Conservation (phyloP, 176 grass and related monocot species). For the Coix lacrymajobi region DNA sequence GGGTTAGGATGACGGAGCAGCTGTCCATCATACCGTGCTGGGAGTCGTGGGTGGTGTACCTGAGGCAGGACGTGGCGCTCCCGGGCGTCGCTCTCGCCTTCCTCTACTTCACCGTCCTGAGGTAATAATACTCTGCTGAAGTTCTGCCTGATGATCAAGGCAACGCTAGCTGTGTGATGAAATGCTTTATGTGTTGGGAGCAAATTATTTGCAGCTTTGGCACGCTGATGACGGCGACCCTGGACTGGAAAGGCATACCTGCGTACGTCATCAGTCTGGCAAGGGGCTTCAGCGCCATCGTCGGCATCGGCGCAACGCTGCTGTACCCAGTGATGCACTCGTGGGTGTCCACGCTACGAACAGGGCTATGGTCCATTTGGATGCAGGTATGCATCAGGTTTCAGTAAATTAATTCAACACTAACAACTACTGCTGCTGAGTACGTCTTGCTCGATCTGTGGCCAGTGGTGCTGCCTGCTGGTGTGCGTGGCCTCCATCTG, state of each 20-base stretch:
- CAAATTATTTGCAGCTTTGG: conserved; percentile 52
- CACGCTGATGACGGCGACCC: conserved; percentile 78
- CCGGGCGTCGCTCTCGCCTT: conserved; percentile 78
- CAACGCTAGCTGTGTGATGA: not conserved
- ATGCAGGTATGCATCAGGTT: conserved; percentile 8
- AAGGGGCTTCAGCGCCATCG: conserved; percentile 54
- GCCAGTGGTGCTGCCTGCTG: conserved; percentile 76
- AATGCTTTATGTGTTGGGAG: not conserved
- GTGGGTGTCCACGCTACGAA: conserved; percentile 57
- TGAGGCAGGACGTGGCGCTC: conserved; percentile 70
- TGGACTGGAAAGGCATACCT: conserved; percentile 86
- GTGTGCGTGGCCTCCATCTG: conserved; percentile 69
- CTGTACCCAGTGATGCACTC: conserved; percentile 63
- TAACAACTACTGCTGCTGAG: not conserved
- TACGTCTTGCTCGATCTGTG: not conserved
- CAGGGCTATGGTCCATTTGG: conserved; percentile 91
- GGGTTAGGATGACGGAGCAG: conserved; percentile 22
- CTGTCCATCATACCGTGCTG: conserved; percentile 61
- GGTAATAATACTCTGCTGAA: conserved; percentile 7
- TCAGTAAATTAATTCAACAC: not conserved
- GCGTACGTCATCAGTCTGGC: conserved; percentile 80
- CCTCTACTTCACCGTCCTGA: conserved; percentile 80
- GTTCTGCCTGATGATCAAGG: not conserved
- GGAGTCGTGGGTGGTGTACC: conserved; percentile 66
- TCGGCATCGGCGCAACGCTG: conserved; percentile 75